Conservation (phyloP, 2,329 filamentous ascomycete genomes). For the Xylaria polymorpha region DNA sequence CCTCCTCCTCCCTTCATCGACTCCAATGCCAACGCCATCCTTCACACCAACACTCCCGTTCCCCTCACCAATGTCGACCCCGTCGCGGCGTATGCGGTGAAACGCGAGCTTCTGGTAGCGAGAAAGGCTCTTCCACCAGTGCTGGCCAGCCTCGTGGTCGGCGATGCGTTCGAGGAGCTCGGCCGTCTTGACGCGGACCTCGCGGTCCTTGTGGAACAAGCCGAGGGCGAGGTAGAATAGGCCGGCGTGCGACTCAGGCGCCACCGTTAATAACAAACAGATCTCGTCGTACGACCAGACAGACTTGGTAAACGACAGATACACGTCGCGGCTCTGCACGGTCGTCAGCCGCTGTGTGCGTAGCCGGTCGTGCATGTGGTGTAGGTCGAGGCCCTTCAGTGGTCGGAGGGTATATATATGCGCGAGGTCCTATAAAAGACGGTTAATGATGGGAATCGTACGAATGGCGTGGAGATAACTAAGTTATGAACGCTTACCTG, state of each 20-base stretch:
- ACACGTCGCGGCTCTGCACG: slow-evolving; percentile 83
- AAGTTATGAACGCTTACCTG: slow-evolving; percentile 66
- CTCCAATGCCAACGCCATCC: slow-evolving; percentile 53
- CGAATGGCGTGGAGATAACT: not conserved
- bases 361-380: slow-evolving; percentile 92
- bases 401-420: slow-evolving; percentile 73
- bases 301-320: slow-evolving; percentile 79
- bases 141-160: slow-evolving; percentile 88
- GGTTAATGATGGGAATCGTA: slow-evolving; percentile 40
- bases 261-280: slow-evolving; percentile 82
- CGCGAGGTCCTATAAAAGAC: slow-evolving; percentile 69
- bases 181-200: slow-evolving; percentile 81
- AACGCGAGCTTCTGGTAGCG: slow-evolving; percentile 90
- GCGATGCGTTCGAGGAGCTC: slow-evolving; percentile 84
- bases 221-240: slow-evolving; percentile 92
- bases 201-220: slow-evolving; percentile 86
- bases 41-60: slow-evolving; percentile 51
- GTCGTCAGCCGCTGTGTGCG: slow-evolving; percentile 83
- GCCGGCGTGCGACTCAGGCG: slow-evolving; percentile 86
- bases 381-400: slow-evolving; percentile 84
- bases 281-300: slow-evolving; percentile 87
- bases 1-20: slow-evolving; percentile 53
- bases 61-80: slow-evolving; percentile 59
- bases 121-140: slow-evolving; percentile 90
- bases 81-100: slow-evolving; percentile 78